Evolutionary conservation across 352 stramenopile species (phyloP).

Genomic region (Phytophthora aleatoria): DNA sequence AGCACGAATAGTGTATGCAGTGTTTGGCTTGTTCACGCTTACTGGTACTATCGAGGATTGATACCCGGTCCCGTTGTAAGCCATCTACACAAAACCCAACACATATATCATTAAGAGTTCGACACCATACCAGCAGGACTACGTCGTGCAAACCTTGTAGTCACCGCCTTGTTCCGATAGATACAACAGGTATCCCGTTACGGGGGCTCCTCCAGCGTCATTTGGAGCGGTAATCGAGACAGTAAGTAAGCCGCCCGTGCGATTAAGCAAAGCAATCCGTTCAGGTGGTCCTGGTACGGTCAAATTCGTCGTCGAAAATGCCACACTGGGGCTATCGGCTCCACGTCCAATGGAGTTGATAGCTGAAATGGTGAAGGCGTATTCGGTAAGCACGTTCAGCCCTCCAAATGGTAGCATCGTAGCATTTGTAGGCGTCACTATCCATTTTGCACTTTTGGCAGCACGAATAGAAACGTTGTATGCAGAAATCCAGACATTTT

Average conservation of each 20-base stretch:
- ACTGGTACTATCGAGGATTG: conserved; percentile 33
- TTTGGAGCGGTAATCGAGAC: conserved; percentile 35
- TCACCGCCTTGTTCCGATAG: conserved; percentile 4
- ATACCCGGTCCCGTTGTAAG: conserved; percentile 31
- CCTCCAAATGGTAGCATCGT: conserved; percentile 38
- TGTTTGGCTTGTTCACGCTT: conserved; percentile 43
- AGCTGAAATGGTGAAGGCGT: conserved; percentile 44
- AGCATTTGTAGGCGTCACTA: conserved; percentile 41
- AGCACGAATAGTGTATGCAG: conserved; percentile 40
- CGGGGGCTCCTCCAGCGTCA: conserved; percentile 48
- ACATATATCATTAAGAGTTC: neutral
- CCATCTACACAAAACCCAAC: conserved; percentile 27
- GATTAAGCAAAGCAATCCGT: conserved; percentile 29
- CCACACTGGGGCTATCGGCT: conserved; percentile 12
- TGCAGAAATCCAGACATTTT: conserved; percentile 39
- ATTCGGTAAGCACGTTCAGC: conserved; percentile 32
- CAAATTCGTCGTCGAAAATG: conserved; percentile 40
- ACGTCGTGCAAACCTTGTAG: conserved; percentile 13
- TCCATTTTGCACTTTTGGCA: conserved; percentile 6
- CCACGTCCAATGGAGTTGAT: conserved; percentile 46
- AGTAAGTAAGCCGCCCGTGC: conserved; percentile 54
- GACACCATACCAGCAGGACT: neutral
- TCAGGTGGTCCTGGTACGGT: conserved; percentile 40
- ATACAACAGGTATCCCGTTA: conserved; percentile 39
- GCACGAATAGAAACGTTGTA: conserved; percentile 43